Evolutionary conservation across 1,139 yeast genomes (phyloP), one percentile per base, ranked within the genome.

Genomic region (Hansenula sp.): DNA sequence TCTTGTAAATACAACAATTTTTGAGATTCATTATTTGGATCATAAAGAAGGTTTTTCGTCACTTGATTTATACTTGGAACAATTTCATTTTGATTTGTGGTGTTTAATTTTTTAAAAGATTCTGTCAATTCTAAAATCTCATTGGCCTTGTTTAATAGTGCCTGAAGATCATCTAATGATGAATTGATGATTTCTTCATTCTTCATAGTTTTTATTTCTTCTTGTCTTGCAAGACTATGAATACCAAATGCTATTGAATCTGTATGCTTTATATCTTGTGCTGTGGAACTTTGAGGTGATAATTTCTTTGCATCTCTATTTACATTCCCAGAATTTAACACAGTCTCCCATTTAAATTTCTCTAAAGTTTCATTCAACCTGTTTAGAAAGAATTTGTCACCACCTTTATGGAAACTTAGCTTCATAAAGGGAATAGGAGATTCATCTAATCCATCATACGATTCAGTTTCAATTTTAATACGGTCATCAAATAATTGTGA

Each of bases 111-210:
- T 21, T 51, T 68, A 59, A 77, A 71, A 34, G 76, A 63, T 37
- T 71, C 67, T 21, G 82, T 79, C 26, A 89, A 61, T 34, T 70
- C 67, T 33, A 82, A 76, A 37, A 90, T 73, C 42, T 89, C 95
- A 51, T 79, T 79, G 1, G 90, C 95, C 47, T 85, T 76, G 21
- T 79, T 72, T 82, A 88, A 82, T 38, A 90, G 66, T 34, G 83
- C 82, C 46, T 83, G 83, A 36, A 90, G 63, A 59, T 88, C 96
- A 41, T 82, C 84, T 32, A 90, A 64, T 0, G 96, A 89, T 27
- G 75, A 73, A 29, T 78, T 75, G 40, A 89, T 66, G 0, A 89
- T 71, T 18, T 71, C 57, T 43, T 85, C 87, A 47, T 82, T 84
- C 38, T 76, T 73, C 42, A 72, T 68, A 10, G 85, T 65, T 50